A percentile compares a stretch with the other conserved stretches of the same genome.
Evolutionary conservation across 225 moss, liverwort and hornwort genomes (phyloP).

Genomic region (Straminergon stramineum): DNA sequence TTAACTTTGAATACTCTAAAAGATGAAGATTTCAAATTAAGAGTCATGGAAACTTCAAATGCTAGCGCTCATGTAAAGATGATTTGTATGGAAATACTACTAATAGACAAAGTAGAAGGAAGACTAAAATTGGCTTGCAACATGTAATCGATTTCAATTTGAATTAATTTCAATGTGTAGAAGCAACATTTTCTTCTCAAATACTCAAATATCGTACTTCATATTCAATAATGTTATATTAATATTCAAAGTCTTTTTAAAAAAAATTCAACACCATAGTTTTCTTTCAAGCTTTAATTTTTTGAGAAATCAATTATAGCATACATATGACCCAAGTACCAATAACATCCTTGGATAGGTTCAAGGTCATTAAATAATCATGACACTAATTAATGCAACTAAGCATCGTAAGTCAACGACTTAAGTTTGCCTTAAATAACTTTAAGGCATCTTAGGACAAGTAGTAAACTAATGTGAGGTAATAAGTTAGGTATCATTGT

Average conservation of each 20-base stretch:
- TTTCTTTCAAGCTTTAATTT: not conserved
- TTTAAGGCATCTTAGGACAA: not conserved
- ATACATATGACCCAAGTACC: not conserved
- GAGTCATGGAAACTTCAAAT: not conserved
- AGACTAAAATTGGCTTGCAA: not conserved
- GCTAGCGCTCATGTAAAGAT: not conserved
- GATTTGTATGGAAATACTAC: not conserved
- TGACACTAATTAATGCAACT: not conserved
- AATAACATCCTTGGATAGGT: not conserved
- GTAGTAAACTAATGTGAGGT: not conserved
- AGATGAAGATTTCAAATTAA: not conserved
- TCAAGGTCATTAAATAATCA: not conserved
- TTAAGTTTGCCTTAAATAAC: not conserved
- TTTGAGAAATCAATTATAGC: not conserved
- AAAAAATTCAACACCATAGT: not conserved
- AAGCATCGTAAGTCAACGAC: not conserved
- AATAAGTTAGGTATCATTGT: not conserved
- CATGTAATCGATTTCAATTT: not conserved
- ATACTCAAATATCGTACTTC: not conserved
- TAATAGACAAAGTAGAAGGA: not conserved
- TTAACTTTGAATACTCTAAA: not conserved
- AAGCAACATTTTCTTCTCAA: not conserved
- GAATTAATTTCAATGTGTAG: not conserved
- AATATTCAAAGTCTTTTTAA: fast-evolving
- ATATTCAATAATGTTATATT: not conserved